Conservation (phyloP, 192 early-diverging fungal species). For the Diversispora eburnea region DNA sequence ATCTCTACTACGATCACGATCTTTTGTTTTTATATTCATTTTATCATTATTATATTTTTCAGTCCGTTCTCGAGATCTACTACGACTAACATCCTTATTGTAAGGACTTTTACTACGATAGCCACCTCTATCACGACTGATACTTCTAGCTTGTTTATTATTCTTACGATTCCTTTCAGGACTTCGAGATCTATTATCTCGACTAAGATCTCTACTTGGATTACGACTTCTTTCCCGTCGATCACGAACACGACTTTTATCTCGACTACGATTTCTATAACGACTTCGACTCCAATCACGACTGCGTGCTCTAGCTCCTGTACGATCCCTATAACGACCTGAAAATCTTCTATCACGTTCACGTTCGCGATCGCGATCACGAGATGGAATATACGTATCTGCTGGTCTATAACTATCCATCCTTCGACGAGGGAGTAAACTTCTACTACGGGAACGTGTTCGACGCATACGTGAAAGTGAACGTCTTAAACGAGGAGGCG, state of each 20-base stretch:
- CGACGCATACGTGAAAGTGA: background rate
- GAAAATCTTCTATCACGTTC: background rate
- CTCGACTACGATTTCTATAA: no score
- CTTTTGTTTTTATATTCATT: background rate
- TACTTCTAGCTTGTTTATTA: background rate
- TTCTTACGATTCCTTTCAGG: background rate
- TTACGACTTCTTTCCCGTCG: background rate
- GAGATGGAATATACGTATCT: slow-evolving; percentile 11
- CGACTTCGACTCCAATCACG: no score
- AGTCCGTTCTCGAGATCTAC: no score
- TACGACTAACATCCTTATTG: no score
- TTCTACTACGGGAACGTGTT: background rate
- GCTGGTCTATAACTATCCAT: slow-evolving; percentile 21
- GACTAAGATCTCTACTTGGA: slow-evolving; percentile 10
- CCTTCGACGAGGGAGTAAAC: background rate
- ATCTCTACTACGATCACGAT: background rate
- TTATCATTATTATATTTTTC: background rate
- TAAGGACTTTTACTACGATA: background rate
- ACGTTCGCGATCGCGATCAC: background rate
- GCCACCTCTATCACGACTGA: slow-evolving; percentile 3
- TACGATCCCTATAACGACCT: no score
- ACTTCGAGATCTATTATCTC: background rate
- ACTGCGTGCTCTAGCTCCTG: no score
- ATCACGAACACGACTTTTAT: background rate
- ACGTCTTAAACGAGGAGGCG: background rate